A percentile compares a stretch with the other conserved stretches of the same genome.
Conservation (phyloP, 2,329 filamentous ascomycete genomes). For the Akanthomyces uredinophilus region DNA sequence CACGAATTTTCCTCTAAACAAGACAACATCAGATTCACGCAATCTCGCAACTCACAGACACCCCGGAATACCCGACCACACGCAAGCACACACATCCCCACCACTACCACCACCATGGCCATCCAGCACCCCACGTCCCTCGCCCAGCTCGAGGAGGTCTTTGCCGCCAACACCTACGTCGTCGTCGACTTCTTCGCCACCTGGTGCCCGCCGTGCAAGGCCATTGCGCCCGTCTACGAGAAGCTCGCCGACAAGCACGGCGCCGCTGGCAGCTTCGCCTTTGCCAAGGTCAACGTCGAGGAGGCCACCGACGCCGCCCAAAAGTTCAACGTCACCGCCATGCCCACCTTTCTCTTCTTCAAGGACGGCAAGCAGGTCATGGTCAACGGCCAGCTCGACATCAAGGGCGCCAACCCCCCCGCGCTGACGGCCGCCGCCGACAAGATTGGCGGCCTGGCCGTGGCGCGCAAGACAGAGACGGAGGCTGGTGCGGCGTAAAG, state of each 20-base stretch:
- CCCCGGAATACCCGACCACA: neutral
- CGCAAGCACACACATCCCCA: neutral
- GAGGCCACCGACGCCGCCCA: slow-evolving; percentile 67
- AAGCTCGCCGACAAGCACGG: slow-evolving; percentile 25
- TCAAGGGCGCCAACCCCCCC: slow-evolving; percentile 31
- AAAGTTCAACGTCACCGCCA: slow-evolving; percentile 75
- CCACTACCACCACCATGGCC: slow-evolving; percentile 5
- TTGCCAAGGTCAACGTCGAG: slow-evolving; percentile 91
- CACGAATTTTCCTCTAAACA: neutral
- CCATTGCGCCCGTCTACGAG: slow-evolving; percentile 41
- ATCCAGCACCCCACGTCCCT: slow-evolving; percentile 27
- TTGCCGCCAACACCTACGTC: slow-evolving; percentile 36
- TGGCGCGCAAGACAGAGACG: slow-evolving; percentile 26
- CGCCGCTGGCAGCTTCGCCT: slow-evolving; percentile 53
- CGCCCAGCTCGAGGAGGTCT: slow-evolving; percentile 32
- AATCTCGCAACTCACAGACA: neutral
- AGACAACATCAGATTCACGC: too few relatives aligned
- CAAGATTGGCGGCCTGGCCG: slow-evolving; percentile 33
- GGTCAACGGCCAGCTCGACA: slow-evolving; percentile 27
- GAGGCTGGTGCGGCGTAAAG: neutral
- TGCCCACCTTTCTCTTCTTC: slow-evolving; percentile 91
- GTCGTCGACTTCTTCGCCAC: slow-evolving; percentile 46
- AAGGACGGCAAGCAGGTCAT: slow-evolving; percentile 55
- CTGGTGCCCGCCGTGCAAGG: slow-evolving; percentile 48
- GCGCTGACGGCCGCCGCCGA: slow-evolving; percentile 30